phyloP scores from a whole-genome alignment of 805 yeast genomes.

The Myxozyma kluyveri region DNA sequence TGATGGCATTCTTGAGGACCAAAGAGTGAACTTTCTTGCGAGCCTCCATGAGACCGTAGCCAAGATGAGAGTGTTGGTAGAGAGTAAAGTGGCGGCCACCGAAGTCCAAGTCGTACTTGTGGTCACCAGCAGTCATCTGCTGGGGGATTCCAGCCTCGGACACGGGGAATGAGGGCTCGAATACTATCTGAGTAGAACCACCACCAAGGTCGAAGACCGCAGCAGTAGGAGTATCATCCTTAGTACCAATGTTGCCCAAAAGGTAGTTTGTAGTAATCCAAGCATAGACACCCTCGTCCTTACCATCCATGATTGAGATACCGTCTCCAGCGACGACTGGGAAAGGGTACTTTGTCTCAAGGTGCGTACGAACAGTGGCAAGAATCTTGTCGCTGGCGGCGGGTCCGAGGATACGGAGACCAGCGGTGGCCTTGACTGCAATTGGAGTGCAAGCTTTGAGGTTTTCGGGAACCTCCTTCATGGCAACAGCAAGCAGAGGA shows the following conservation, averaged over 20 bases:
- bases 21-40: constrained; percentile 72
- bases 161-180: constrained; percentile 74
- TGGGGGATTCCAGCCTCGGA: constrained; percentile 47
- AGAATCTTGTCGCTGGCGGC: constrained; percentile 70
- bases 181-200: constrained; percentile 97
- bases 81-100: constrained; percentile 77
- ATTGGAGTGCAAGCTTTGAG: constrained; percentile 82
- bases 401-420: constrained; percentile 80
- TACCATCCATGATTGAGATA: constrained; percentile 89
- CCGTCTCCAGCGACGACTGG: constrained; percentile 87
- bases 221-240: constrained; percentile 75
- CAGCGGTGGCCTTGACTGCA: constrained; percentile 98
- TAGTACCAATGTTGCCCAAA: constrained; percentile 87
- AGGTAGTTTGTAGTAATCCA: constrained; percentile 96
- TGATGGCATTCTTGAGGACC: constrained; percentile 49
- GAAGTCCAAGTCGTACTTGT: constrained; percentile 73
- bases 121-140: constrained; percentile 79
- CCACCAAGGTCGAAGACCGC: constrained; percentile 98
- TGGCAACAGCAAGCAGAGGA: constrained; percentile 71
- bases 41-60: constrained; percentile 94
- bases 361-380: constrained; percentile 68
- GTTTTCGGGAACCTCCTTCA: constrained; percentile 70
- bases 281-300: constrained; percentile 96
- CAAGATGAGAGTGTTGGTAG: constrained; percentile 92
- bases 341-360: constrained; percentile 83